Evolutionary conservation across 768 basidiomycete genomes (phyloP), one percentile per base, ranked within the genome.

Genomic region (Rubroboletus satanas): DNA sequence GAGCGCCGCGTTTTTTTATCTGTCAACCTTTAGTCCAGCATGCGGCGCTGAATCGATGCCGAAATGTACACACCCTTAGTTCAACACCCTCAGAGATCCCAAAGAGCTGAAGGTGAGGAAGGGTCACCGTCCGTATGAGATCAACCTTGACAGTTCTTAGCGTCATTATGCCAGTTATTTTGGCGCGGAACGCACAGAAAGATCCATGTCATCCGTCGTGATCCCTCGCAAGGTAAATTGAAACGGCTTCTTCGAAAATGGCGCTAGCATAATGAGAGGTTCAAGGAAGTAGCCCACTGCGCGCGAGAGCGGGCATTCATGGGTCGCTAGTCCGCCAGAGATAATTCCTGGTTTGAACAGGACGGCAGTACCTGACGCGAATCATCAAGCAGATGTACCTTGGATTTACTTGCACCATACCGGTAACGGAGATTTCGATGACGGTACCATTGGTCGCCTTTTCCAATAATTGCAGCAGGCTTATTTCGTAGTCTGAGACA

Each of bases 341-440:
- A 98, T 88, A 47, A 98, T 77, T 4, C 97, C 97, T 18, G 97
- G 97, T 68, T 93, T 95, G 46, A 99, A 75, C 17, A 98, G 78
- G 60, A 99, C 77, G 3, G 93, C 84, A 50, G 96, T 98, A 77
- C 95, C 93, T 94, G 11, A 26, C 17, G 11, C 32, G 46, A 41
- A n/a, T 38, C 46, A 49, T 55, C 38, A 52, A 35, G 46, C 8
- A 39, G 44, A 52, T 48, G 41, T 8, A 41, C 23, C 7, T 26
- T 41, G 18, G 15, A 32, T 11, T 50, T 32, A n/a, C 45, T 3
- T 37, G 7, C 10, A 60, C 17, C 82, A 51, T 59, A 88, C 94
- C 96, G 21, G 97, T 98, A 7, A 95, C 87, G 2, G 93, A 96
- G 49, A 99, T 98, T 70, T 98, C 97, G 56, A 98, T 89, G 29